Conservation (phyloP, 106 monocot species). For the Xerophyta viscosa region DNA sequence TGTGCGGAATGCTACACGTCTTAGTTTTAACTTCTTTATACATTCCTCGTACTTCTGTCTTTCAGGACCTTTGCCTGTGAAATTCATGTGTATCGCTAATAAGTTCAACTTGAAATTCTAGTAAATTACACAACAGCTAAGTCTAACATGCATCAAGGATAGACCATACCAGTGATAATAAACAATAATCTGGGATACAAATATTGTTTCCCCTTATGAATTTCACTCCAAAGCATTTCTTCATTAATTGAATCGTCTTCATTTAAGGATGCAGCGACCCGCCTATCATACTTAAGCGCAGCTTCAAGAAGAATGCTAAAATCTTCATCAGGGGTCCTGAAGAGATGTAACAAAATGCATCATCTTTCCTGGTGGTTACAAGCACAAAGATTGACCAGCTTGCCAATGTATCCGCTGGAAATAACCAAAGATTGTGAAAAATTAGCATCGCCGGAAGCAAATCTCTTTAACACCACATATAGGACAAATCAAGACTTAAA, state of each 20-base stretch:
- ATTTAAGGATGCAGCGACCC: constrained; percentile 49
- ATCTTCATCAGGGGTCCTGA: constrained; percentile 98
- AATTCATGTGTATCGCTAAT: neutral
- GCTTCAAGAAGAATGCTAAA: constrained; percentile 91
- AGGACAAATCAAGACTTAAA: too few relatives aligned
- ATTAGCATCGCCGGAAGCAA: too few relatives aligned
- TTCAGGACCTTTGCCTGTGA: constrained; percentile 92
- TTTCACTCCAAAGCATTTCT: constrained; percentile 58
- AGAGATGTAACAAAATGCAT: neutral
- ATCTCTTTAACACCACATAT: too few relatives aligned
- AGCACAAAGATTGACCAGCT: too few relatives aligned
- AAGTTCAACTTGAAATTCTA: too few relatives aligned
- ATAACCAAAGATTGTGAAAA: too few relatives aligned
- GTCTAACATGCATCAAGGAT: too few relatives aligned
- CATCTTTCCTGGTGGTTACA: too few relatives aligned
- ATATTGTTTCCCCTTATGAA: constrained; percentile 38
- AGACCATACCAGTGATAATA: constrained; percentile 67
- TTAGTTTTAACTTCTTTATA: constrained; percentile 67
- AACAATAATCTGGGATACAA: constrained; percentile 78
- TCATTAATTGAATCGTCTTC: constrained; percentile 70
- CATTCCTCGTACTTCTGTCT: constrained; percentile 75
- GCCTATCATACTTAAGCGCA: constrained; percentile 75
- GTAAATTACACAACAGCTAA: too few relatives aligned
- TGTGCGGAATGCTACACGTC: constrained; percentile 87
- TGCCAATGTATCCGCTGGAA: too few relatives aligned